Base-by-base conservation (phyloP, 1,139 yeast species). In the Geotrichum citri-aurantii region DNA sequence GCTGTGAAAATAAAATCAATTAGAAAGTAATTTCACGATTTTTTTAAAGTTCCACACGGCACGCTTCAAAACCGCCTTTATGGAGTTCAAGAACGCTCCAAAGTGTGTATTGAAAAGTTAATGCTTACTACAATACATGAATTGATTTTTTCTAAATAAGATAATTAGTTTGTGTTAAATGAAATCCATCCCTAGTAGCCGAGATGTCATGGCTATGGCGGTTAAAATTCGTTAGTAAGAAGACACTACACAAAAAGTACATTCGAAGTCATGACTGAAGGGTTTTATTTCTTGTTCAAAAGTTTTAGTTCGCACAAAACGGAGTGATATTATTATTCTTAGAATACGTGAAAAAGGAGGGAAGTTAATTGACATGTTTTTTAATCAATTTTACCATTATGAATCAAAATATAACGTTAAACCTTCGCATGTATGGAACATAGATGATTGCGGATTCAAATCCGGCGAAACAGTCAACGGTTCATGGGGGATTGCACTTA, bases 391-490 rank as follows among this genome's bases (percentile, higher is more conserved):
- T 14, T 11, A 5, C 11, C 4, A 29, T 12, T 49, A 21, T 14
- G 52, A 49, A 29, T 14, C 21, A 19, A 29, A n/a, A 31, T 17
- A 14, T 27, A 5, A 17, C n/a, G 42, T 49, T 17, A 27, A 10
- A 12, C 3, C 11, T n/a, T 44, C 10, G 19, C 52, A 29, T 4
- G 24, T 23, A 14, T 31, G 24, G 33, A 49, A 27, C 52, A 4
- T 29, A 4, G 52, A 49, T 37, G 52, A 49, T 7, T 49, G 52
- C 21, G 44, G 52, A 44, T 29, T 49, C 44, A n/a, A 49, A 11
- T 17, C 26, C 4, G 37, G 40, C 2, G 8, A 29, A 23, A 3
- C 42, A 19, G 12, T 37, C 7, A 49, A 26, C 24, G 44, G 24
- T 29, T 24, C 26, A 11, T n/a, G 26, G 11, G 48, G 48, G 3